Base-by-base conservation (phyloP, 805 yeast species). In the Ogataea methanolica region DNA sequence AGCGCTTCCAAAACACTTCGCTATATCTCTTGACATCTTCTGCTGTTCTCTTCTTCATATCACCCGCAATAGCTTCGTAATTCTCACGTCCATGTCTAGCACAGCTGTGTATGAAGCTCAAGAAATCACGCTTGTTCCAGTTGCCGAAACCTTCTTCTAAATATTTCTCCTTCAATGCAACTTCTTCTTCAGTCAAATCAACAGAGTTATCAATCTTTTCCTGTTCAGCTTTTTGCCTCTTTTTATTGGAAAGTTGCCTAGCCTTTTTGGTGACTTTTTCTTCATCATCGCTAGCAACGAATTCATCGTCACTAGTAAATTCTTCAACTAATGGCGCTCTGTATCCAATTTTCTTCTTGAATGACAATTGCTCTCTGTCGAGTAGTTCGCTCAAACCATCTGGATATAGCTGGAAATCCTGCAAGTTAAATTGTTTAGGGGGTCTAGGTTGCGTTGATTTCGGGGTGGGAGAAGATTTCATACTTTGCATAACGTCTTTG, bases 91-190 rank as follows among this genome's bases (percentile, higher is more conserved):
- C 94, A 61, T 70, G 78, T 51, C 76, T 82, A 1, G 87, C 88
- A 59, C 82, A 75, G 9, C 82, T 82, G 57, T 83, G 90, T 38
- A 86, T 72, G 56, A 82, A 85, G 45, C 80, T 78, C 38, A 88
- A 76, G 56, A 86, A 84, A 58, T 87, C 95, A 50, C 94, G 73
- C 61, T 84, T 77, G 2, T 85, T 74, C 94, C 94, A 87, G 43
- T 72, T 72, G 16, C 74, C 75, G 61, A 84, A 86, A 3, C 88
- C 82, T 51, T 77, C 70, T 2, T 66, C 69, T n/a, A 85, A 61
- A 19, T 77, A 69, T 45, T 73, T 56, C 41, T 78, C 78, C 56
- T 85, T 86, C 46, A 71, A 59, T 33, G 65, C 67, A 33, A 71
- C 68, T 56, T 87, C 91, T 46, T 82, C 88, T 44, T 76, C 82